A percentile compares a stretch with the other conserved stretches of the same genome.
Evolutionary conservation across 208 protist genomes (phyloP).

Genomic region (Naegleria fowleri): DNA sequence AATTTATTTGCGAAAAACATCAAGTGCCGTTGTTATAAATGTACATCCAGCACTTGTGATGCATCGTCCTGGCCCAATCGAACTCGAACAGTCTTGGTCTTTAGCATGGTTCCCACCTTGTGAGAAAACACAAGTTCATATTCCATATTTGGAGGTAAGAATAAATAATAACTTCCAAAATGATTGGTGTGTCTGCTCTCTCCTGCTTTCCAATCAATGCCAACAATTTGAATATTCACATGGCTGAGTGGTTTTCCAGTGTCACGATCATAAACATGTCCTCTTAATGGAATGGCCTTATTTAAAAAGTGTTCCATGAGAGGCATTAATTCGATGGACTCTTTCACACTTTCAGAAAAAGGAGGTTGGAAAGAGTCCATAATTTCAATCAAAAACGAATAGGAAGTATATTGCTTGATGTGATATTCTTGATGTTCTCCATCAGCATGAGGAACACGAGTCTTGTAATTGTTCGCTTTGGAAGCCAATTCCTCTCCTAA

Average conservation of each 20-base stretch:
- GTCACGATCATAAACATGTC: neutral
- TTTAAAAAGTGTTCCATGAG: neutral
- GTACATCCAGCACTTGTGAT: neutral
- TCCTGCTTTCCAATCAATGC: neutral
- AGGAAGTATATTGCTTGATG: neutral
- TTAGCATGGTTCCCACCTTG: neutral
- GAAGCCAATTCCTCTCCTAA: neutral
- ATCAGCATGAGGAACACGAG: neutral
- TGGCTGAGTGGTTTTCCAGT: neutral
- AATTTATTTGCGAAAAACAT: neutral
- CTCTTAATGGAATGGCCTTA: neutral
- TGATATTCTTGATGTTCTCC: neutral
- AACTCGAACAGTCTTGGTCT: no score
- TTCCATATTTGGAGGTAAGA: neutral
- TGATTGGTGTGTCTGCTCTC: neutral
- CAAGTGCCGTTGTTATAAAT: neutral
- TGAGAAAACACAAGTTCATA: neutral
- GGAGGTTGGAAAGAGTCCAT: neutral
- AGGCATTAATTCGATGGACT: neutral
- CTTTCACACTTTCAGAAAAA: neutral
- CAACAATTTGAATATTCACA: neutral
- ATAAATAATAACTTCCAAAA: slow-evolving; percentile 10
- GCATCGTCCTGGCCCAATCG: neutral
- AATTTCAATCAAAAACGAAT: slow-evolving; percentile 6
- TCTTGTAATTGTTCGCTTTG: neutral